Evolutionary conservation across 345 rosid species (phyloP).

Genomic region (Sonneratia alba): DNA sequence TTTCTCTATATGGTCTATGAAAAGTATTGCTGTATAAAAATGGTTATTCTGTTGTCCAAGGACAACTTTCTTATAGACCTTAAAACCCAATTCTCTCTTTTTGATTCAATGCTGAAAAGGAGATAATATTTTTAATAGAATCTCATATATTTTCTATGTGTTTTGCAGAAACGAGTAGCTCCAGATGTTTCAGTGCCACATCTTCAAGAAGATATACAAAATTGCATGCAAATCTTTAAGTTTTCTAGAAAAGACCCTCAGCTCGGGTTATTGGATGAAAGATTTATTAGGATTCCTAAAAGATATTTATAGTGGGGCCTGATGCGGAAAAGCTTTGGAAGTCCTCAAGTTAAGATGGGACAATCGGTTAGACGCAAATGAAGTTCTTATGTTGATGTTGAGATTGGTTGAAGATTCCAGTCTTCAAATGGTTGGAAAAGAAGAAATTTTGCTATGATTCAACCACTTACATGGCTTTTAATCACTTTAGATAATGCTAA

Average conservation of each 20-base stretch:
- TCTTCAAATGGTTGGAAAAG: conserved; percentile 92
- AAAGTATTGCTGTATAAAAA: neutral
- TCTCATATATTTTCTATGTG: neutral
- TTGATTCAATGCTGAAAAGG: neutral
- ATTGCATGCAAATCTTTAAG: conserved; percentile 24
- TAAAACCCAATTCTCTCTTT: neutral
- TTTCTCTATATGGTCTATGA: conserved; percentile 1
- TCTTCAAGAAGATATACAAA: conserved; percentile 19
- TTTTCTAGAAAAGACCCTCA: conserved; percentile 30
- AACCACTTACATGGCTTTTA: conserved; percentile 61
- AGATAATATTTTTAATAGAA: neutral
- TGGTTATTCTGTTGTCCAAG: neutral
- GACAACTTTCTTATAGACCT: neutral
- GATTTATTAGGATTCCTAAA: conserved; percentile 81
- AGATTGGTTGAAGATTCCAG: conserved; percentile 56
- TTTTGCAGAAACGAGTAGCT: conserved; percentile 67
- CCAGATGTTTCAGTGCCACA: conserved; percentile 55
- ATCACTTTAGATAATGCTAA: conserved; percentile 63
- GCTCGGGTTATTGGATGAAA: conserved; percentile 66
- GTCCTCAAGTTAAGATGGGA: conserved; percentile 80
- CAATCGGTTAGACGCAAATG: conserved; percentile 52
- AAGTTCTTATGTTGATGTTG: conserved; percentile 68
- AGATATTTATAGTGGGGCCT: conserved; percentile 94
- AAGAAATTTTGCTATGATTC: conserved; percentile 61
- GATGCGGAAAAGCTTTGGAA: conserved; percentile 89